These are phyloP conservation scores for Berkeleyomyces basicola DNA, from an alignment of 2,329 filamentous ascomycete species.

Conservation along the genomic window DNA sequence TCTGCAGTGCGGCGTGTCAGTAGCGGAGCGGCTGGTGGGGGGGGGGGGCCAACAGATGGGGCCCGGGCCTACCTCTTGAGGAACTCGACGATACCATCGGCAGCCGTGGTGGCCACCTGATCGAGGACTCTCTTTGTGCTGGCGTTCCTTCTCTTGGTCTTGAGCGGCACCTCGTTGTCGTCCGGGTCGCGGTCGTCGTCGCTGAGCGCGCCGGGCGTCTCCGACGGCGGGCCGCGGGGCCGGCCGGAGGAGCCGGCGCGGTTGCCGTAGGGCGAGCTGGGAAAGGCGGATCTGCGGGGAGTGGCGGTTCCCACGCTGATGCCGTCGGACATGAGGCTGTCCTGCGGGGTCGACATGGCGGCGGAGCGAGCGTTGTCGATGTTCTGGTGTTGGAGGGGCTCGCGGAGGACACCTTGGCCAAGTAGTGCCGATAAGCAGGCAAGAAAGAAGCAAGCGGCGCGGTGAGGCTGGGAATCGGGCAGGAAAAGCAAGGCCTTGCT, in stretches of 20 bases:
- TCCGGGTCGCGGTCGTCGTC: conserved; percentile 45
- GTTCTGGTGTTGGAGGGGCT: not conserved
- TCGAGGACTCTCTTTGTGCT: conserved; percentile 60
- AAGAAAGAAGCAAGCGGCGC: not conserved
- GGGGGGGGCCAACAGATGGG: no score
- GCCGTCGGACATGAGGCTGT: conserved; percentile 37
- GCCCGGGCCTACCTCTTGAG: conserved; percentile 47
- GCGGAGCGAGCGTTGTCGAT: not conserved
- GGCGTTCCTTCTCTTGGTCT: conserved; percentile 24
- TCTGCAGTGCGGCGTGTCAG: conserved; percentile 20
- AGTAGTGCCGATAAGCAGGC: not conserved
- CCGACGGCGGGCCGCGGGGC: conserved; percentile 43
- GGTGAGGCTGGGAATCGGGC: not conserved
- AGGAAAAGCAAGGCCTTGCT: no score
- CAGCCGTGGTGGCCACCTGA: conserved; percentile 55
- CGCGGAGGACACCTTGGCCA: no score
- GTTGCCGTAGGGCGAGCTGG: conserved; percentile 8
- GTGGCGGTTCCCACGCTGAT: conserved; percentile 27
- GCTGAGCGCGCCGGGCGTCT: conserved; percentile 42
- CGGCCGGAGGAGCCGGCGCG: conserved; percentile 35
- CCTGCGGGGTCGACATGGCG: conserved; percentile 12
- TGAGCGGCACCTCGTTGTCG: conserved; percentile 44
- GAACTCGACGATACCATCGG: conserved; percentile 63
- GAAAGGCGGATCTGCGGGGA: conserved; percentile 26
- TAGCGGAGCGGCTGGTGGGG: no score